Base-by-base conservation (phyloP, 2,329 filamentous ascomycete species). In the Monosporascus ibericus region DNA sequence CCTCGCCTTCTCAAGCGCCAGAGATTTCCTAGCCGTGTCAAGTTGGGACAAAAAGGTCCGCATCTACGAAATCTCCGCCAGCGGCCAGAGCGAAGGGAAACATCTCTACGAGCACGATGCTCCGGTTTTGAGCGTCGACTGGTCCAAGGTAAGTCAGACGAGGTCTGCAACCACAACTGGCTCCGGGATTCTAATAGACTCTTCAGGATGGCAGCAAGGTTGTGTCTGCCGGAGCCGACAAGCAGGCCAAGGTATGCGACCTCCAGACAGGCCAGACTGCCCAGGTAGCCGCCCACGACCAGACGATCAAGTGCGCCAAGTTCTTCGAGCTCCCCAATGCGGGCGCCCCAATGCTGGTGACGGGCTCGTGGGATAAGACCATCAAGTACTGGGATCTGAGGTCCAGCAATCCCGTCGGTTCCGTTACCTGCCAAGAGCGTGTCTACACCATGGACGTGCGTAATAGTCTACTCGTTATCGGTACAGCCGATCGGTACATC, bases 11-110 rank as follows among this genome's bases (percentile, higher is more conserved):
- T 65, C 78, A 65, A 65, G 73, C 56, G 65, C 76, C 68, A 64
- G 70, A 64, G 90, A 97, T 63, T 88, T 95, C 68, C 79, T 99
- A 18, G 91, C 92, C 24, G 89, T 96, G 37, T 78, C 90, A 47
- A 96, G 90, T 63, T 99, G 94, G 94, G 94, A 99, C 73, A 95
- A 95, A 76, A 95, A 96, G 70, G 90, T 97, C 58, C 87, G 92
- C 66, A 92, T 99, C 68, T 99, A 97, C 74, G 90, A 97, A 71
- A 90, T 97, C 67, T 84, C 86, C 59, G 74, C 73, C 52, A 84
- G 84, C 60, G 90, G 91, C 44, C 82, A 88, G 67, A 92, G 88
- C 65, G 84, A 90, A 68, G 91, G 90, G 48, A 92, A 92, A 65
- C 90, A 90, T 57, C 76, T 87, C 54, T 95, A 94, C 66, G 88